A percentile compares a stretch with the other conserved stretches of the same genome.
These are phyloP conservation scores for Xylaria sp. DNA, from an alignment of 2,329 filamentous ascomycete species.

Conservation along the genomic window DNA sequence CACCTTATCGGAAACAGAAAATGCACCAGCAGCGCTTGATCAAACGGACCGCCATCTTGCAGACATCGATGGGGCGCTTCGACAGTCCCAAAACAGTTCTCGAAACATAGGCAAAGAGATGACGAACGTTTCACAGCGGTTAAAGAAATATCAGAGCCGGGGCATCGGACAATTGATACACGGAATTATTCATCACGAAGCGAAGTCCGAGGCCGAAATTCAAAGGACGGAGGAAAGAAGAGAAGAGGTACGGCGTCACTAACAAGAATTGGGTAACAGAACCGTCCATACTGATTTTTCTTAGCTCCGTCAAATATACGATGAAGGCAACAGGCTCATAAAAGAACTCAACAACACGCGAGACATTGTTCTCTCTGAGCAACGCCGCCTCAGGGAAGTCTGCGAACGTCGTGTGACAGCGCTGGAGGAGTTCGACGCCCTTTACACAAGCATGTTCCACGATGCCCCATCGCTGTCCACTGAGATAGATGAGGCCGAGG, in stretches of 20 bases:
- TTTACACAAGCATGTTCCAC: conserved; percentile 65
- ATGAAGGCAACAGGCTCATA: conserved; percentile 57
- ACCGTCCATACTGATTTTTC: background rate
- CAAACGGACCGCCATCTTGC: too few species aligned
- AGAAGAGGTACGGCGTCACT: conserved; percentile 55
- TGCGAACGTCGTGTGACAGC: conserved; percentile 53
- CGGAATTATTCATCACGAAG: conserved; percentile 61
- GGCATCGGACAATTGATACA: conserved; percentile 63
- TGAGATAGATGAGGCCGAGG: conserved; percentile 63
- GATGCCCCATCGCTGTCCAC: conserved; percentile 64
- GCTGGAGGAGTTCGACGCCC: conserved; percentile 59
- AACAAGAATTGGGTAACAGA: background rate
- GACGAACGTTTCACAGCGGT: conserved; percentile 61
- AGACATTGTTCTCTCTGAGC: conserved; percentile 53
- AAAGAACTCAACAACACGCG: conserved; percentile 55
- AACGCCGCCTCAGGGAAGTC: conserved; percentile 52
- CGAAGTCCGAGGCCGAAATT: conserved; percentile 61
- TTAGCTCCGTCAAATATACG: conserved; percentile 56
- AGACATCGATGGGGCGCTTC: conserved; percentile 48
- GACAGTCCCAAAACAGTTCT: conserved; percentile 53
- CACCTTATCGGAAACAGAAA: too few species aligned
- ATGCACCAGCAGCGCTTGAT: too few species aligned
- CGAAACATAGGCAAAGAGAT: conserved; percentile 54
- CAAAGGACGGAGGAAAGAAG: conserved; percentile 67
- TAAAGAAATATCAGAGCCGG: conserved; percentile 64